Evolutionary conservation across 2,329 filamentous ascomycete species (phyloP).

Genomic region (Cercospora sojina): DNA sequence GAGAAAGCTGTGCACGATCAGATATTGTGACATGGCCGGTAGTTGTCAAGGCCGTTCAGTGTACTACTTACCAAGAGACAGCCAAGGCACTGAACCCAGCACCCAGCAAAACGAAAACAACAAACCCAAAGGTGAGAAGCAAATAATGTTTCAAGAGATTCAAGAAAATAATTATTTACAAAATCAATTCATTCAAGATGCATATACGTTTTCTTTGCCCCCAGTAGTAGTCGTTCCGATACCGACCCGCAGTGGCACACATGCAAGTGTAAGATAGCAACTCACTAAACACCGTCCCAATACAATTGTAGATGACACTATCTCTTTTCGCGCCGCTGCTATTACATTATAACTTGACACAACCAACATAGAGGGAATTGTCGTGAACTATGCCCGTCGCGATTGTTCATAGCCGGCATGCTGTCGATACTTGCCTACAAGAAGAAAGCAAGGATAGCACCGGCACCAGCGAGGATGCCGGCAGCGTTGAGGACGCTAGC

Average conservation of each 20-base stretch:
- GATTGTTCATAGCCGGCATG: background rate
- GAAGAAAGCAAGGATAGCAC: slow-evolving; percentile 32
- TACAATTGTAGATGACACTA: background rate
- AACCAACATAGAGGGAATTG: background rate
- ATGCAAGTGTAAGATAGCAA: background rate
- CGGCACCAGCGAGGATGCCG: slow-evolving; percentile 27
- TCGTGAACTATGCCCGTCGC: background rate
- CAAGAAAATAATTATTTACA: slow-evolving; percentile 21
- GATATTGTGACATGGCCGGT: background rate
- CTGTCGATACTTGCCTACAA: slow-evolving; percentile 21
- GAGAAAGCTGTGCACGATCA: background rate
- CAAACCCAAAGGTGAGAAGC: background rate
- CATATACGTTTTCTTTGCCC: slow-evolving; percentile 18
- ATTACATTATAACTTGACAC: background rate
- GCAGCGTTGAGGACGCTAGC: slow-evolving; percentile 26
- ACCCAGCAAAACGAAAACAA: background rate
- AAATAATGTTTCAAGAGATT: slow-evolving; percentile 3
- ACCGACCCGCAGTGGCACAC: background rate
- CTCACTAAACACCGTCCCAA: background rate
- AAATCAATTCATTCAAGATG: slow-evolving; percentile 6
- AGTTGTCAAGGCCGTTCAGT: background rate
- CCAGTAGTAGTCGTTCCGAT: background rate
- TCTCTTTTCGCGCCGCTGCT: background rate
- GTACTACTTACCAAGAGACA: background rate
- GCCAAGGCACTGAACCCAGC: background rate